Base-by-base conservation (phyloP, 1,284 basidiomycete species). In the Cryptococcus hybrid region DNA sequence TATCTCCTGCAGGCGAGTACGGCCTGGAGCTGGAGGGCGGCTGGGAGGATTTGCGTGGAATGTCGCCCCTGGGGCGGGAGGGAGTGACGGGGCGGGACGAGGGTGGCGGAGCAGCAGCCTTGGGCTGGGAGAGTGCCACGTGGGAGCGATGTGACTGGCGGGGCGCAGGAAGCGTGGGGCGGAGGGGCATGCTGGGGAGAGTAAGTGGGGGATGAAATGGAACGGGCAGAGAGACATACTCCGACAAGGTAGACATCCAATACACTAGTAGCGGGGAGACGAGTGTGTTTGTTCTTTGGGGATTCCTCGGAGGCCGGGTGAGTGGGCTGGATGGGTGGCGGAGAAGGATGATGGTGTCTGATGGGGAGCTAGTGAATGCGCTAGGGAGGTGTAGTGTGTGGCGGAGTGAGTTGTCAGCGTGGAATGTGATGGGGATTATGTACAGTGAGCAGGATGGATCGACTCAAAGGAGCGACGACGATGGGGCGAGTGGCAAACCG, bases 161-260 rank as follows among this genome's bases (percentile, higher is more conserved):
- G 43, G 24, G 43, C n/a, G 43, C 11, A 24, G 43, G 11, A 15
- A n/a, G 43, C 3, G 53, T 49, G 39, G 53, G 43, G 39, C 57
- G 45, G 36, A 44, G 46, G 34, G 53, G 54, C 53, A 59, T 59
- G 47, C 57, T 52, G 44, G 7, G 35, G 40, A n/a, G 43, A 24
- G 43, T 44, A 3, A 44, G 43, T 24, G 11, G 43, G 43, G 11
- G 37, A 18, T 8, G 49, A 39, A 24, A 44, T 30, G 30, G 30
- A 30, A 30, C 3, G 13, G 43, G 13, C 7, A 24, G n/a, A 44
- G 43, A 44, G 43, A 6, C 43, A 24, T 44, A 44, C 43, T 44
- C 43, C 2, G 24, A 6, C 24, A 44, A 24, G 43, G 43, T n/a
- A 44, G 43, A 12, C 43, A 44, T 44, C 24, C 43, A 44, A 44